Conservation (phyloP, 306 rosid species). For the Cotoneaster glaucophyllus region DNA sequence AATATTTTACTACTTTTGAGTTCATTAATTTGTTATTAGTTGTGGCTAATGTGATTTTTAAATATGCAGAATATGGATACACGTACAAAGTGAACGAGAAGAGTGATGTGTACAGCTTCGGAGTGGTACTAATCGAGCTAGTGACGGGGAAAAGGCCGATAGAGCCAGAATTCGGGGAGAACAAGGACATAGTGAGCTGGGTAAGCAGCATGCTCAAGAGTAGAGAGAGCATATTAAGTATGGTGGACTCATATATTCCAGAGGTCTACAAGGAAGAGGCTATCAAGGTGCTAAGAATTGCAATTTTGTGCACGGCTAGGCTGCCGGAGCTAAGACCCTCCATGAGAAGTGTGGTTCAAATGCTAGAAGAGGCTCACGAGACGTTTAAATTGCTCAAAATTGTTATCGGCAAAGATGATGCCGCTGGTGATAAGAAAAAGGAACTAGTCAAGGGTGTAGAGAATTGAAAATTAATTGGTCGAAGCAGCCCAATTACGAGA, state of each 20-base stretch:
- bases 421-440: conserved; percentile 12
- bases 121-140: conserved; percentile 84
- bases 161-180: conserved; percentile 72
- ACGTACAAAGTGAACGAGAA: conserved; percentile 77
- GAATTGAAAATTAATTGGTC: background rate
- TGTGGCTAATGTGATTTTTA: background rate
- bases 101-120: conserved; percentile 90
- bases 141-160: conserved; percentile 78
- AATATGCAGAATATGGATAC: conserved; percentile 73
- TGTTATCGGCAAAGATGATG: conserved; percentile 47
- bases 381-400: conserved; percentile 54
- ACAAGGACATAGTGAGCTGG: conserved; percentile 75
- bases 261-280: conserved; percentile 55
- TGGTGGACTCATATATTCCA: conserved; percentile 53
- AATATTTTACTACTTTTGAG: background rate
- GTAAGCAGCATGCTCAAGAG: conserved; percentile 44
- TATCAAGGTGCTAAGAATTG: conserved; percentile 58
- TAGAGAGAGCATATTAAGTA: conserved; percentile 36
- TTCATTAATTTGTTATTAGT: background rate
- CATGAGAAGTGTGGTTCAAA: conserved; percentile 86
- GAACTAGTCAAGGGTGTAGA: conserved; percentile 6
- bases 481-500: background rate
- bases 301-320: conserved; percentile 58
- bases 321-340: conserved; percentile 63
- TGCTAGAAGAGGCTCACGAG: conserved; percentile 60